phyloP scores from a whole-genome alignment of 2,329 filamentous ascomycete genomes.

The Xylaria sp. region DNA sequence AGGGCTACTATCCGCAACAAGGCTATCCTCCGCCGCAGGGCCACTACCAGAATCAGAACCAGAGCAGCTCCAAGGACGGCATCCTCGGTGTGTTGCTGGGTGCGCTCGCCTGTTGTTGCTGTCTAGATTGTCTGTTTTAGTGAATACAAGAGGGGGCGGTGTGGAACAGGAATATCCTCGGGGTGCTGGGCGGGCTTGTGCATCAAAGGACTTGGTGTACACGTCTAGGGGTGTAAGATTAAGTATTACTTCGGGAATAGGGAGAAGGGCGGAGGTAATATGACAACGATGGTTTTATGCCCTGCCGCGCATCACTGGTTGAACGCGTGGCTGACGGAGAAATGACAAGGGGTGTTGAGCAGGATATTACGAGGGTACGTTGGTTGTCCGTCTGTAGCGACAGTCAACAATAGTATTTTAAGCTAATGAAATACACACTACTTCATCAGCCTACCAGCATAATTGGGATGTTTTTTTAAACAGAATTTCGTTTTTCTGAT shows the following conservation, averaged over 20 bases:
- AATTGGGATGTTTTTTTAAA: no score
- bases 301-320: not conserved
- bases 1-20: constrained; percentile 37
- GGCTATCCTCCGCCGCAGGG: constrained; percentile 30
- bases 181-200: not conserved
- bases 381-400: constrained; percentile 2
- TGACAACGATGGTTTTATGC: not conserved
- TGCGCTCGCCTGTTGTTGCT: constrained; percentile 60
- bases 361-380: constrained; percentile 3
- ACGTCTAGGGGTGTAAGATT: not conserved
- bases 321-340: not conserved
- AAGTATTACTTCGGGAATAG: not conserved
- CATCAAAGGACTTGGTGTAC: not conserved
- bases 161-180: not conserved
- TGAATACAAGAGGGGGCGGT: not conserved
- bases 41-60: constrained; percentile 35
- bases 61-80: constrained; percentile 28
- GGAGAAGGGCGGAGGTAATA: not conserved
- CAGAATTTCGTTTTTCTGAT: no score
- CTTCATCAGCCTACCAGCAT: not conserved
- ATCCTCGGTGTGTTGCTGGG: constrained; percentile 52
- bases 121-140: constrained; percentile 59
- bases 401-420: constrained; percentile 9
- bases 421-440: constrained; percentile 11
- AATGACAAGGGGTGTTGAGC: constrained; percentile 1